Evolutionary conservation across 192 early-diverging fungal genomes (phyloP).

Genomic region (Haplosporangium gracile): DNA sequence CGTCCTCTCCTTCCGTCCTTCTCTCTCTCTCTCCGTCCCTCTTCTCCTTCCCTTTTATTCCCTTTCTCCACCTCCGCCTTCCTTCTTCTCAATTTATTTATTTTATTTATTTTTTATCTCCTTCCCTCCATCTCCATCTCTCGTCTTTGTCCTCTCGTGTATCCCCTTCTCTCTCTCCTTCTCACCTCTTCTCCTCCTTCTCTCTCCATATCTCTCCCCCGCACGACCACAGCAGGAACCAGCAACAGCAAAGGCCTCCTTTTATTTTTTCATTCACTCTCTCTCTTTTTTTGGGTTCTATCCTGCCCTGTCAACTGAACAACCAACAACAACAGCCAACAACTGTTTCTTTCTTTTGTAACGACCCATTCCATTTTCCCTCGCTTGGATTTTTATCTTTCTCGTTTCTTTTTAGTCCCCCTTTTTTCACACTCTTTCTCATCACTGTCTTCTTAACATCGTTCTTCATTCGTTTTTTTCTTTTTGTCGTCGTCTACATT

Average conservation of each 20-base stretch:
- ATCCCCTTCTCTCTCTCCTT: neutral
- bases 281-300: neutral
- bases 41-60: neutral
- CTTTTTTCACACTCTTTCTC: neutral
- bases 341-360: neutral
- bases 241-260: neutral
- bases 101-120: neutral
- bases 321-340: neutral
- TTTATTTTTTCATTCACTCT: neutral
- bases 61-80: neutral
- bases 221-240: neutral
- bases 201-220: neutral
- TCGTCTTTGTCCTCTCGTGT: neutral
- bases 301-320: neutral
- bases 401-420: neutral
- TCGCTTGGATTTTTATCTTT: neutral
- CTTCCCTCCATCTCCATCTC: neutral
- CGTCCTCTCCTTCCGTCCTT: neutral
- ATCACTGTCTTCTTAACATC: neutral
- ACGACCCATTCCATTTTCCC: conserved; percentile 10
- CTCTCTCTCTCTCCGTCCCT: conserved; percentile 5
- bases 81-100: neutral
- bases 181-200: neutral
- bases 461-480: neutral
- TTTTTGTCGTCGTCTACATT: neutral